These are phyloP conservation scores for Aspergillus transmontanensis DNA, from an alignment of 2,329 filamentous ascomycete genomes.

Conservation along the genomic window DNA sequence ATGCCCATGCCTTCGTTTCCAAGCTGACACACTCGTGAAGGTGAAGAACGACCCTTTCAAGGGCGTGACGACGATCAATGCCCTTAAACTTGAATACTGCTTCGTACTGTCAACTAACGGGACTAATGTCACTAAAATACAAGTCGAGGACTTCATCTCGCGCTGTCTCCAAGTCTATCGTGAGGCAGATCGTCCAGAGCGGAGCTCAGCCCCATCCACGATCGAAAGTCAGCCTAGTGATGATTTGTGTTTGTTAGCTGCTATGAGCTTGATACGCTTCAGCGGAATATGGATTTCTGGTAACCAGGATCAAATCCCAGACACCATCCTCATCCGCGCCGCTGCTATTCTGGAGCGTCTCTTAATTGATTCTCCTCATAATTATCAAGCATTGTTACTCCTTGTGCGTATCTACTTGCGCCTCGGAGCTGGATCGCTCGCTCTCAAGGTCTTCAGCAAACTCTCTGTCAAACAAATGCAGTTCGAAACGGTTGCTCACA, in stretches of 20 bases:
- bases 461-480: conserved; percentile 53
- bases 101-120: conserved; percentile 39
- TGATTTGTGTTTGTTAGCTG: conserved; percentile 47
- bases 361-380: conserved; percentile 47
- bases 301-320: conserved; percentile 24
- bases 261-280: conserved; percentile 43
- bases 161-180: conserved; percentile 42
- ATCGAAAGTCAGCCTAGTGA: conserved; percentile 49
- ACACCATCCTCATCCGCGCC: conserved; percentile 39
- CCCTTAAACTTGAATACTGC: conserved; percentile 47
- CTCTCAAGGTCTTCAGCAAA: conserved; percentile 48
- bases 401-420: conserved; percentile 48
- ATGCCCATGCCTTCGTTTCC: neutral
- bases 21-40: conserved; percentile 18
- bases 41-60: conserved; percentile 23
- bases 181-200: conserved; percentile 22
- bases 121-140: conserved; percentile 24
- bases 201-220: conserved; percentile 31
- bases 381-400: conserved; percentile 49
- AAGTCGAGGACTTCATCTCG: conserved; percentile 40
- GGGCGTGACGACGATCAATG: conserved; percentile 42
- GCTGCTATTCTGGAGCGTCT: conserved; percentile 44
- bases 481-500: conserved; percentile 51
- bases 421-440: conserved; percentile 49
- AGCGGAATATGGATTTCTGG: conserved; percentile 22